phyloP scores from a whole-genome alignment of 176 grass and related monocot species.

The Eragrostis curvula region DNA sequence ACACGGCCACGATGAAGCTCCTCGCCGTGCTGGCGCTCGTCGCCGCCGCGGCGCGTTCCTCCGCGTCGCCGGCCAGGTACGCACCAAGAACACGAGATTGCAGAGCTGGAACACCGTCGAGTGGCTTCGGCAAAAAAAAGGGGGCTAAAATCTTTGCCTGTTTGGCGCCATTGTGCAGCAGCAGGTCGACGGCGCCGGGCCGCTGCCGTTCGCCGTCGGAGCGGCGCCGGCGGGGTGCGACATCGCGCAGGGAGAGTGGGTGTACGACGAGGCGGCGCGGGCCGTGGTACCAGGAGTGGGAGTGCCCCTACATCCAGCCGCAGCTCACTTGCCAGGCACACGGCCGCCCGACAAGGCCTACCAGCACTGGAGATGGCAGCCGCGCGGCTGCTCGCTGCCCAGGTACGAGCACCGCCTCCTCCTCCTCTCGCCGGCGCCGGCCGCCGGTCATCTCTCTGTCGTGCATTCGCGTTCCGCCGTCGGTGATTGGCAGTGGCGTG shows the following conservation, averaged over 20 bases:
- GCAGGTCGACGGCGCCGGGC: neutral
- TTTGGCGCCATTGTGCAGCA: slow-evolving; percentile 10
- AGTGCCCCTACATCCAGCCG: slow-evolving; percentile 89
- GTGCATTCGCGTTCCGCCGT: neutral
- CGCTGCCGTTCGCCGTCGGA: slow-evolving; percentile 66
- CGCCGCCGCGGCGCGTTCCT: slow-evolving; percentile 16
- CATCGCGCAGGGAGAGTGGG: slow-evolving; percentile 69
- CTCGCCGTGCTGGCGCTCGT: slow-evolving; percentile 49
- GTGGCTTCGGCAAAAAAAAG: neutral
- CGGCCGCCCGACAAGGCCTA: slow-evolving; percentile 73
- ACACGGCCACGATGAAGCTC: neutral
- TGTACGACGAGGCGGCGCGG: slow-evolving; percentile 70
- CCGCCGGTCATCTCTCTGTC: neutral
- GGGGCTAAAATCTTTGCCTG: neutral
- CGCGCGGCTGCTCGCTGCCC: slow-evolving; percentile 71
- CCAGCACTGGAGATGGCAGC: slow-evolving; percentile 89
- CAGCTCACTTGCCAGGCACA: slow-evolving; percentile 86
- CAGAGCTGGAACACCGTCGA: neutral
- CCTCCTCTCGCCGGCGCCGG: neutral
- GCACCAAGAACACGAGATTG: neutral
- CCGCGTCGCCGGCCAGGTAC: slow-evolving; percentile 46
- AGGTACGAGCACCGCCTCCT: slow-evolving; percentile 37
- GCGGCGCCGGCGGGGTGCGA: slow-evolving; percentile 56
- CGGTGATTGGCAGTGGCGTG: slow-evolving; percentile 25
- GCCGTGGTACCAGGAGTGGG: slow-evolving; percentile 77